Evolutionary conservation across 306 rosid genomes (phyloP).

Genomic region (Argentina anserina): DNA sequence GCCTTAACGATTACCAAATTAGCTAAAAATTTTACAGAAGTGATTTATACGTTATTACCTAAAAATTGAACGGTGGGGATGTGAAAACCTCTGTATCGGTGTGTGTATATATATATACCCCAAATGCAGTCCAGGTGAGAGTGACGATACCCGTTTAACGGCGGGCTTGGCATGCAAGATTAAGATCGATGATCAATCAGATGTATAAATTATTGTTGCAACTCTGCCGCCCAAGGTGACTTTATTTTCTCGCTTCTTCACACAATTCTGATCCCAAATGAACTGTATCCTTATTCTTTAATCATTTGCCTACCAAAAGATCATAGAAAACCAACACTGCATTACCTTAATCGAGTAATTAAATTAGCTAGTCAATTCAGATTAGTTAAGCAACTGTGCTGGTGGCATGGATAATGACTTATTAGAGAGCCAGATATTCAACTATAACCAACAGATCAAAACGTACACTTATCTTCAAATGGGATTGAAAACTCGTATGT

Average conservation of each 20-base stretch:
- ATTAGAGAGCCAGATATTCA: neutral
- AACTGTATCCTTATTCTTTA: constrained; percentile 7
- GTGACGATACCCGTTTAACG: neutral
- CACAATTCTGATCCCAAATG: neutral
- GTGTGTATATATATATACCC: too few relatives aligned
- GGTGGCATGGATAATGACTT: constrained; percentile 6
- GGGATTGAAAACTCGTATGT: neutral
- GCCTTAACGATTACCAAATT: too few relatives aligned
- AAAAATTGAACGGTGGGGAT: too few relatives aligned
- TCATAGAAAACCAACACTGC: neutral
- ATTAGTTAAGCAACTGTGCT: neutral
- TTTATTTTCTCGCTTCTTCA: constrained; percentile 8
- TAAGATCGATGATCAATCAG: too few relatives aligned
- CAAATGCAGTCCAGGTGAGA: neutral
- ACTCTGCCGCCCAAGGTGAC: neutral
- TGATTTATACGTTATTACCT: too few relatives aligned
- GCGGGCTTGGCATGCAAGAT: neutral
- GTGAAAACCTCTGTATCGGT: too few relatives aligned
- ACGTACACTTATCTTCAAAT: neutral
- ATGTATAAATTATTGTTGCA: neutral
- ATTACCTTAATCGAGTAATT: neutral
- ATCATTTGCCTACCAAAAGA: neutral
- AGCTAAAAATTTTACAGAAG: too few relatives aligned
- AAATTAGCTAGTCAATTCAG: neutral
- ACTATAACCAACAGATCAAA: neutral